Evolutionary conservation across 176 grass and related monocot species (phyloP).

Genomic region (Dendrocalamus sinicus): DNA sequence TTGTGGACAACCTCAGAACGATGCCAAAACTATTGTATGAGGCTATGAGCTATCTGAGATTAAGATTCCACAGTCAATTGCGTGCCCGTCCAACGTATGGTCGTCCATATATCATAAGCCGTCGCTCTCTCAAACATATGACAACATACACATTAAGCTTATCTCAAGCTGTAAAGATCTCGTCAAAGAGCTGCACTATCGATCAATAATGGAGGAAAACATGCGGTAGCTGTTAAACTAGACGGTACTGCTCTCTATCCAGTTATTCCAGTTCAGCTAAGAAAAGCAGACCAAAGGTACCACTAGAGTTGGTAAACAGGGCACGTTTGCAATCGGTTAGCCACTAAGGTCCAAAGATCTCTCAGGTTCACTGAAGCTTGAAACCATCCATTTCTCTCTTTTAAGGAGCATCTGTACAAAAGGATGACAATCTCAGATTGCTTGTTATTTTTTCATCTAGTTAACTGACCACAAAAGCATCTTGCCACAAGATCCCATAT

Average conservation of each 20-base stretch:
- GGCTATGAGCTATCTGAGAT: background rate
- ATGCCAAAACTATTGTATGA: conserved; percentile 14
- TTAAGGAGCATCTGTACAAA: conserved; percentile 29
- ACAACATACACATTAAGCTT: conserved; percentile 33
- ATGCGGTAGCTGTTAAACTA: conserved; percentile 46
- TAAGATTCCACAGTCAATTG: background rate
- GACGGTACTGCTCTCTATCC: conserved; percentile 34
- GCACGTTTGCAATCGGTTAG: conserved; percentile 8
- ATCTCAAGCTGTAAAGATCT: conserved; percentile 34
- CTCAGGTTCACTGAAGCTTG: conserved; percentile 35
- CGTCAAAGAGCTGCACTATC: conserved; percentile 30
- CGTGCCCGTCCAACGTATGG: background rate
- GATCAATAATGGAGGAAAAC: conserved; percentile 51
- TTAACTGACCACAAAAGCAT: conserved; percentile 20
- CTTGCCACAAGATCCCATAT: conserved; percentile 37
- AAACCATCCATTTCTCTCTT: conserved; percentile 37
- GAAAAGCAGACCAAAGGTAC: conserved; percentile 29
- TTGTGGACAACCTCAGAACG: background rate
- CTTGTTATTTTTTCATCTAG: conserved; percentile 28
- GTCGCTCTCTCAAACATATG: conserved; percentile 40
- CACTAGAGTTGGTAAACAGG: conserved; percentile 43
- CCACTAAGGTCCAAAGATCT: conserved; percentile 44
- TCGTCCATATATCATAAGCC: conserved; percentile 1
- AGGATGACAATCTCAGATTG: conserved; percentile 39
- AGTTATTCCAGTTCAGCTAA: conserved; percentile 58